Evolutionary conservation across 177 flowering plant genomes (phyloP).

Genomic region (Vitis hybrid): DNA sequence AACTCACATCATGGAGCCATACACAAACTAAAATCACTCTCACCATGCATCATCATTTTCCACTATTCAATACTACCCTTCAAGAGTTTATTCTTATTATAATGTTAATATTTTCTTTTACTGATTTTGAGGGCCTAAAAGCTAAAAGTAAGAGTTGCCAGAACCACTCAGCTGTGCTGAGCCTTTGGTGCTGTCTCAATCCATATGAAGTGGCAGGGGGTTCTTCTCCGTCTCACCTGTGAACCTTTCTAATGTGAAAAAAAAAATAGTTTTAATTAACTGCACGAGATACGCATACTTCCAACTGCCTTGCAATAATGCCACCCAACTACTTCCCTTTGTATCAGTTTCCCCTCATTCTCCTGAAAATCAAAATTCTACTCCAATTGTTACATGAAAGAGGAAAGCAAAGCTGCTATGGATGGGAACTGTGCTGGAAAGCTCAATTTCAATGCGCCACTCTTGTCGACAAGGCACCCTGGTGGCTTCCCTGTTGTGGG

Average conservation of each 20-base stretch:
- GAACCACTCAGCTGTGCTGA: no score
- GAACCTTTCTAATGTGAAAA: conserved; percentile 12
- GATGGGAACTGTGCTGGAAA: conserved; percentile 21
- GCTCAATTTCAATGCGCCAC: conserved; percentile 50
- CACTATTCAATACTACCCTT: no score
- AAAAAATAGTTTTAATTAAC: conserved; percentile 6
- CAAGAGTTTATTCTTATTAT: no score
- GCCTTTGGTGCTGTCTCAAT: background rate
- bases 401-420: conserved; percentile 9
- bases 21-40: no score
- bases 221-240: conserved; percentile 20
- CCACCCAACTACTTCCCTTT: conserved; percentile 11
- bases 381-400: conserved; percentile 5
- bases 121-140: no score
- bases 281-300: conserved; percentile 28
- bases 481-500: background rate
- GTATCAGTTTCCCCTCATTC: background rate
- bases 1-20: no score
- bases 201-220: background rate
- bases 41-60: no score
- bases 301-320: conserved; percentile 14
- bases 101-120: no score
- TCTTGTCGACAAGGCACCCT: conserved; percentile 42
- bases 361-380: background rate
- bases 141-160: background rate